Evolutionary conservation across 805 yeast species (phyloP).

Genomic region (Candida succiphila): DNA sequence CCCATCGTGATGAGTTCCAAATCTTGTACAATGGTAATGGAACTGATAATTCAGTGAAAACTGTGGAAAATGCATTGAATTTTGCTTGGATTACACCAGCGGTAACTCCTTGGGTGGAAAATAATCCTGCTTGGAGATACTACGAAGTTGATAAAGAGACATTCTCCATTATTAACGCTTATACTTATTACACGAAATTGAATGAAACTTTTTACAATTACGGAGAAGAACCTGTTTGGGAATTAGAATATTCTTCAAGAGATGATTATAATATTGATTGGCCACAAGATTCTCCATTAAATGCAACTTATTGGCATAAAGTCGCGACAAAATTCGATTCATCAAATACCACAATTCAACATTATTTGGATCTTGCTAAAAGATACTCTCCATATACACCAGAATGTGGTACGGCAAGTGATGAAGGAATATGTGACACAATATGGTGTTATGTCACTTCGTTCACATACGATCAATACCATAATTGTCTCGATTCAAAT

Average conservation of each 20-base stretch:
- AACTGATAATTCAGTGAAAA: conserved; percentile 19
- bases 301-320: conserved; percentile 59
- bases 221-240: conserved; percentile 53
- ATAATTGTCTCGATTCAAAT: conserved; percentile 10
- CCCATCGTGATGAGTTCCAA: conserved; percentile 60
- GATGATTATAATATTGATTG: conserved; percentile 45
- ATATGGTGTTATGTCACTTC: conserved; percentile 32
- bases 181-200: conserved; percentile 49
- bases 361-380: conserved; percentile 36
- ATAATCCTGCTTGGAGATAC: conserved; percentile 67
- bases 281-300: conserved; percentile 52
- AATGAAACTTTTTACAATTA: conserved; percentile 45
- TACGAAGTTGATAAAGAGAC: conserved; percentile 55
- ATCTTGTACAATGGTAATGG: conserved; percentile 37
- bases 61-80: conserved; percentile 35
- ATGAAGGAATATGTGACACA: conserved; percentile 32
- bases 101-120: conserved; percentile 48
- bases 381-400: conserved; percentile 49
- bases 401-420: conserved; percentile 35
- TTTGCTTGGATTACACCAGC: conserved; percentile 62
- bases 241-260: conserved; percentile 55
- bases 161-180: conserved; percentile 50
- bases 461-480: conserved; percentile 24
- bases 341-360: conserved; percentile 35
- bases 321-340: conserved; percentile 37